These are phyloP conservation scores for Saccharomycopsis hybrid DNA, from an alignment of 1,139 yeast genomes.

Conservation along the genomic window DNA sequence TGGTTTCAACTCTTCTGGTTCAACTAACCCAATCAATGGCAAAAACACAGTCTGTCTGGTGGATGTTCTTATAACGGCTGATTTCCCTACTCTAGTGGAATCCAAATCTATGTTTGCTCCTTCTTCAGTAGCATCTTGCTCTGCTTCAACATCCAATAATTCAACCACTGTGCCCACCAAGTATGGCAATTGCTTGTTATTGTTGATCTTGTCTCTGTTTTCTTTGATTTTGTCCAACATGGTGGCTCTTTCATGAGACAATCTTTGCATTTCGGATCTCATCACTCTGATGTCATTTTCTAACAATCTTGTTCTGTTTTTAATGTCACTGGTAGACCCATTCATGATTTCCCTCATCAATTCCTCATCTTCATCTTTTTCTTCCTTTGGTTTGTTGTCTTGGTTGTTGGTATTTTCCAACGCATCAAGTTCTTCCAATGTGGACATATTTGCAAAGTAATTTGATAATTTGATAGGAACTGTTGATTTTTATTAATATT, in stretches of 20 bases:
- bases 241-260: slow-evolving; percentile 85
- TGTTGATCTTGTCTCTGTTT: slow-evolving; percentile 92
- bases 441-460: slow-evolving; percentile 26
- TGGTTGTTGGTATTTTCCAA: slow-evolving; percentile 23
- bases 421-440: slow-evolving; percentile 32
- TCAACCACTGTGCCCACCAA: slow-evolving; percentile 98
- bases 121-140: slow-evolving; percentile 81
- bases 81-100: slow-evolving; percentile 89
- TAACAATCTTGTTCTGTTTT: slow-evolving; percentile 77
- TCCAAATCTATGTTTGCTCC: slow-evolving; percentile 95
- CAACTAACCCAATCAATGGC: slow-evolving; percentile 94
- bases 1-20: slow-evolving; percentile 81
- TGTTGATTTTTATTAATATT: background rate
- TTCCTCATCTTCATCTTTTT: slow-evolving; percentile 41
- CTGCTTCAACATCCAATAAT: slow-evolving; percentile 79
- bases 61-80: slow-evolving; percentile 95
- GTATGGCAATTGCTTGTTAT: slow-evolving; percentile 92
- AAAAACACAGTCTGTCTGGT: slow-evolving; percentile 95
- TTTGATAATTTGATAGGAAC: background rate
- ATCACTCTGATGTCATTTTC: slow-evolving; percentile 96
- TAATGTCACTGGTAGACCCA: slow-evolving; percentile 76
- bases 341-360: slow-evolving; percentile 77
- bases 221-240: slow-evolving; percentile 94
- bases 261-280: slow-evolving; percentile 85
- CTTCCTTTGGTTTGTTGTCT: slow-evolving; percentile 16